phyloP scores from a whole-genome alignment of 192 early-diverging fungal genomes.

The Geosiphon pyriformis region DNA sequence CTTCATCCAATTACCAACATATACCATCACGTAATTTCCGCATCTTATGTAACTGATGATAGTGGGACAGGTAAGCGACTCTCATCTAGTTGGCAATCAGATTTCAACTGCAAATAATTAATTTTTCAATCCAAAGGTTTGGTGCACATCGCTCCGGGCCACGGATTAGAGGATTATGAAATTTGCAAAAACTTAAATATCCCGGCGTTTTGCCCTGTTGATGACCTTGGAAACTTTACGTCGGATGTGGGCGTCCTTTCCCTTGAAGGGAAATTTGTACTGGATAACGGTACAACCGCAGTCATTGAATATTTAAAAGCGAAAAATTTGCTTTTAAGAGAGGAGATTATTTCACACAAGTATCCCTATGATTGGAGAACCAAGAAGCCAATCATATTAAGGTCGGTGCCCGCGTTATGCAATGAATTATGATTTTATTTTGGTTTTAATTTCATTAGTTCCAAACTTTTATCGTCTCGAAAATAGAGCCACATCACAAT shows the following conservation, averaged over 20 bases:
- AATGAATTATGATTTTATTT: too few relatives aligned
- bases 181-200: constrained; percentile 49
- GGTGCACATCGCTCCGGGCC: constrained; percentile 79
- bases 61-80: constrained; percentile 56
- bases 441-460: too few relatives aligned
- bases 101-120: too few relatives aligned
- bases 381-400: constrained; percentile 71
- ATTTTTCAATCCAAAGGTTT: too few relatives aligned
- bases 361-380: constrained; percentile 85
- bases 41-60: constrained; percentile 61
- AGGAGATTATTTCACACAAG: constrained; percentile 57
- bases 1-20: constrained; percentile 46
- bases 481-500: constrained; percentile 75
- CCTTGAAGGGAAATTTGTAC: constrained; percentile 56
- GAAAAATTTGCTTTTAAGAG: constrained; percentile 39
- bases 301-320: constrained; percentile 50
- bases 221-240: constrained; percentile 63
- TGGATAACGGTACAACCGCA: constrained; percentile 50
- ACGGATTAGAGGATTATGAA: constrained; percentile 82
- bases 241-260: constrained; percentile 50
- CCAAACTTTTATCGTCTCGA: too few relatives aligned
- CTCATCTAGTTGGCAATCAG: too few relatives aligned
- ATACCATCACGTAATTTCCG: constrained; percentile 51
- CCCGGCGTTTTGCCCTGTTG: constrained; percentile 62
- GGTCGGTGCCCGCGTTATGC: too few relatives aligned